phyloP scores from a whole-genome alignment of 257 asterid genomes.

The Solanum rostratum region DNA sequence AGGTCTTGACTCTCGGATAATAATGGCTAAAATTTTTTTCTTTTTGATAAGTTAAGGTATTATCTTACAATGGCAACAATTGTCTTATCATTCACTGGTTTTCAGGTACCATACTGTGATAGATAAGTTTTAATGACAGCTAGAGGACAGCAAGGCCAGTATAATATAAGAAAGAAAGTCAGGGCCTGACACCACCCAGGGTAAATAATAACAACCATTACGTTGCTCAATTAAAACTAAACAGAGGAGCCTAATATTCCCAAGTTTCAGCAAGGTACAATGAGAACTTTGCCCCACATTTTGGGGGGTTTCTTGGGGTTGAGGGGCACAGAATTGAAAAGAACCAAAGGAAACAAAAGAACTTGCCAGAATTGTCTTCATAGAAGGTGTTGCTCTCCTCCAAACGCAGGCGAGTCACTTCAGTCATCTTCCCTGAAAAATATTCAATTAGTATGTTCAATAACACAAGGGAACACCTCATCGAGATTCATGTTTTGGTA shows the following conservation, averaged over 20 bases:
- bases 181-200: background rate
- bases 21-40: background rate
- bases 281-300: background rate
- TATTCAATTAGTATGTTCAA: background rate
- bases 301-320: background rate
- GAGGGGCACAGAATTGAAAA: background rate
- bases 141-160: background rate
- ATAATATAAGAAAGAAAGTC: background rate
- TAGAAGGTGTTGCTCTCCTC: slow-evolving; percentile 41
- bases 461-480: background rate
- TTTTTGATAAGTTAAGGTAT: background rate
- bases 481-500: background rate
- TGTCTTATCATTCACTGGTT: background rate
- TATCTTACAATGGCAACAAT: background rate
- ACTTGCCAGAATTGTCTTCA: slow-evolving; percentile 58
- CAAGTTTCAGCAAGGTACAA: background rate
- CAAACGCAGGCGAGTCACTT: slow-evolving; percentile 28
- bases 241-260: background rate
- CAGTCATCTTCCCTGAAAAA: slow-evolving; percentile 46
- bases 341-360: background rate
- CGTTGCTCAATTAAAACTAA: background rate
- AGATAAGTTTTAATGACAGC: background rate
- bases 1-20: background rate
- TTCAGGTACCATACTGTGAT: background rate
- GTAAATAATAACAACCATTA: background rate